Percentiles rank a stretch among this genome's conserved stretches.
phyloP scores from a whole-genome alignment of 2,329 filamentous ascomycete species.

The Calonectria pseudoturangicola region DNA sequence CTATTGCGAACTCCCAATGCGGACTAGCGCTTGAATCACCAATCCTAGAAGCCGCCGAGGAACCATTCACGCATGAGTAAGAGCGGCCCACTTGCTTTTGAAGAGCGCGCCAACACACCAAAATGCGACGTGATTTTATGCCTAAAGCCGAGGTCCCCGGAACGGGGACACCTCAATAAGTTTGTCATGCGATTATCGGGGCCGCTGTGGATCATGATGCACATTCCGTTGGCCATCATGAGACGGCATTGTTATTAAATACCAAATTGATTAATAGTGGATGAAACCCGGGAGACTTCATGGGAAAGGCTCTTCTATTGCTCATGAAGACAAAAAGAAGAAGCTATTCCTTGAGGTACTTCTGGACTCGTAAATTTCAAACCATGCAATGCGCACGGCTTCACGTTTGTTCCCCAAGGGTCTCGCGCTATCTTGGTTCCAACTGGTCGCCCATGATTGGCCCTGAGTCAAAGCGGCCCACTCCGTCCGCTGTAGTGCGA shows the following conservation, averaged over 20 bases:
- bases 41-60: constrained; percentile 46
- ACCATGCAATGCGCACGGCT: constrained; percentile 20
- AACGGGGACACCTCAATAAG: constrained; percentile 25
- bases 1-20: constrained; percentile 56
- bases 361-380: constrained; percentile 26
- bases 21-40: constrained; percentile 53
- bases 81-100: constrained; percentile 43
- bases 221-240: constrained; percentile 18
- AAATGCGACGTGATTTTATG: constrained; percentile 34
- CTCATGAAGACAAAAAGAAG: neutral
- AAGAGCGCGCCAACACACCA: constrained; percentile 30
- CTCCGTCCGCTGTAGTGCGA: constrained; percentile 42
- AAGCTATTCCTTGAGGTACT: constrained; percentile 7
- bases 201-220: constrained; percentile 31
- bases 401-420: neutral
- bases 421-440: constrained; percentile 14
- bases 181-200: constrained; percentile 34
- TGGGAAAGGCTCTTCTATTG: neutral
- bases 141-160: constrained; percentile 32
- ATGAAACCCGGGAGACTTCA: neutral
- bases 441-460: constrained; percentile 3
- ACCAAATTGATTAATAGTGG: constrained; percentile 16
- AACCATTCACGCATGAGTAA: constrained; percentile 48
- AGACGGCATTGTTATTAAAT: constrained; percentile 27
- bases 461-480: neutral